Evolutionary conservation across 163 green algal genomes (phyloP), one percentile per base, ranked within the genome.

Genomic region (Prototheca stagnorum): DNA sequence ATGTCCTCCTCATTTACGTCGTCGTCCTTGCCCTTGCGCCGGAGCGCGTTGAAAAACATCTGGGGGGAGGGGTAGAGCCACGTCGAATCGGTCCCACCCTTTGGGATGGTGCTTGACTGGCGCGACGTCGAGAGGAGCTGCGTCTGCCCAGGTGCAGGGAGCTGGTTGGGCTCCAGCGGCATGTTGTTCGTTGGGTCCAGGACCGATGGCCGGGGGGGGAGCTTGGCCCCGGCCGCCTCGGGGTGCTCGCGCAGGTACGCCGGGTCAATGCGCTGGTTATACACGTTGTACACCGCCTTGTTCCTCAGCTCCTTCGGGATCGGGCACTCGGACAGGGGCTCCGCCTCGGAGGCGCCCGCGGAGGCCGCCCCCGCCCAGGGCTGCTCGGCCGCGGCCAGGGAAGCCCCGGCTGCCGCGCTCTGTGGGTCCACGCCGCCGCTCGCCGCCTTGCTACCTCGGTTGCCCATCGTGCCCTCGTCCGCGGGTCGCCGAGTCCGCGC

Each of bases 41-140:
- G 70, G 29, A 97, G 57, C 0, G 87, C 81, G 59, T 97, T 97
- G 67, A 85, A 97, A 37, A 97, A 94, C 88, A 97, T 97, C 53
- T 95, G 86, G 6, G 88, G 81, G 22, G 81, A 93, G 9, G 88
- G 88, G 52, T 94, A 97, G 0, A 77, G 28, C 88, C 88, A 97
- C 0, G 79, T 92, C 15, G 19, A 20, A 2, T 77, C 59, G 14
- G 83, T 92, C 33, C 86, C 86, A 26, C 81, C 79, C 56, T 97
- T 97, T 21, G 86, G 85, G 34, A 97, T 97, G 36, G 43, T 93
- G 20, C 71, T 88, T 2, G 55, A 29, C 4, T 81, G 50, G 5
- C 87, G 58, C 1, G 79, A 62, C 3, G 71, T 85, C 22, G 81
- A 85, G 4, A 97, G 67, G 1, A 72, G 68, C 54, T 80, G 75